Conservation (phyloP, 768 basidiomycete genomes). For the Suillus americanus region DNA sequence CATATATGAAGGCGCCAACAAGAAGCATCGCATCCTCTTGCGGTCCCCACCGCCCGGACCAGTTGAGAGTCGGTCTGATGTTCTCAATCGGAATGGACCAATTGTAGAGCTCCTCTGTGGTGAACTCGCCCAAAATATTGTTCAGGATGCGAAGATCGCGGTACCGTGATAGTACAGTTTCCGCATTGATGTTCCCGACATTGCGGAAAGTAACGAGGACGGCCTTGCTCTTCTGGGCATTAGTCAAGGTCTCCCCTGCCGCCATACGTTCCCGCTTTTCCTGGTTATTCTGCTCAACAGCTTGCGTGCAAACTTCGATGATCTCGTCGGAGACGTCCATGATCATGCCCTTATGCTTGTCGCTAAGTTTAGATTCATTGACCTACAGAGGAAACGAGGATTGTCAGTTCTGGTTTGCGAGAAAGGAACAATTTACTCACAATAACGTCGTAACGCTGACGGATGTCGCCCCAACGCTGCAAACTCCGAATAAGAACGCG, state of each 20-base stretch:
- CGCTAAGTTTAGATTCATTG: slow-evolving; percentile 82
- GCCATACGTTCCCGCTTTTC: slow-evolving; percentile 75
- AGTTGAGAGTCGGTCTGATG: slow-evolving; percentile 91
- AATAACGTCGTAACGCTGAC: slow-evolving; percentile 90
- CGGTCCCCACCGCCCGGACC: slow-evolving; percentile 94
- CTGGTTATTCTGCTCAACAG: slow-evolving; percentile 81
- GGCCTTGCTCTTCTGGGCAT: slow-evolving; percentile 96
- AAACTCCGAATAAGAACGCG: slow-evolving; percentile 93
- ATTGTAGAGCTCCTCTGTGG: slow-evolving; percentile 64
- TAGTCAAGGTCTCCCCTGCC: slow-evolving; percentile 85
- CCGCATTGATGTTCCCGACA: slow-evolving; percentile 94
- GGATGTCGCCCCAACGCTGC: slow-evolving; percentile 97
- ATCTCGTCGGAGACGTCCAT: slow-evolving; percentile 91
- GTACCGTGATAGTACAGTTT: slow-evolving; percentile 88
- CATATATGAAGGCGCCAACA: slow-evolving; percentile 89
- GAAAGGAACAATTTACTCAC: slow-evolving; percentile 47
- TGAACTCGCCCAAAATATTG: slow-evolving; percentile 68
- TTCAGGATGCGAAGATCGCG: slow-evolving; percentile 88
- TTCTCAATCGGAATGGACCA: slow-evolving; percentile 93
- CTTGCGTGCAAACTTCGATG: slow-evolving; percentile 77
- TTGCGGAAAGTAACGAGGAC: slow-evolving; percentile 89
- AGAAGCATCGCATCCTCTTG: slow-evolving; percentile 94
- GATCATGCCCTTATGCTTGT: slow-evolving; percentile 94
- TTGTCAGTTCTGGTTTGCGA: not conserved
- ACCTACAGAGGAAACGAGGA: slow-evolving; percentile 50